Base-by-base conservation (phyloP, 2,329 filamentous ascomycete genomes). In the Penicillium hesseltinei region DNA sequence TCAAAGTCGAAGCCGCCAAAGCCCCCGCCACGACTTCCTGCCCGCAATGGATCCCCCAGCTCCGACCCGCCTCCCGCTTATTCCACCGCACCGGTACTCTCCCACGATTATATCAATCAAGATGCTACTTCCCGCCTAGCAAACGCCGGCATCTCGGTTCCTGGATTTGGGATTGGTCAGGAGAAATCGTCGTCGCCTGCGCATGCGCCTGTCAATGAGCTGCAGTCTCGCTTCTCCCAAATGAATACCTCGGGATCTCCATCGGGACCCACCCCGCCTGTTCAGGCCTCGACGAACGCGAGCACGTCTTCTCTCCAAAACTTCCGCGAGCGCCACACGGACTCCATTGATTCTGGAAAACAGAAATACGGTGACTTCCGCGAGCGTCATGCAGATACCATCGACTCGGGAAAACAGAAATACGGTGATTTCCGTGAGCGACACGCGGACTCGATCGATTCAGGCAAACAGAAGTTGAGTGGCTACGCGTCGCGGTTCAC, bases 61-160 rank as follows among this genome's bases (percentile, higher is more conserved):
- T 76, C 67, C 71, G 70, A 76, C 35, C 75, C 78, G 62, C 78
- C 70, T 58, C 76, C 70, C 58, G 70, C 71, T 45, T 84, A 84
- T 69, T 73, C 79, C 60, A 72, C 82, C 61, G 71, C 71, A 46
- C 71, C 62, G 35, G 57, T 71, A 49, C 73, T 66, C 52, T 69
- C 63, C 21, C 69, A 74, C 39, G 73, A 73, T 15, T 69, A 76
- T 47, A 64, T 86, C 43, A 85, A 86, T 53, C 80, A 83, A 64
- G 83, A 80, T 5, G 87, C 91, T 5, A 71, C 88, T 54, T 81
- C 77, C 57, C 82, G 90, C 42, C 80, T 97, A 9, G 84, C 87
- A 11, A 82, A 85, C 38, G 87, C 90, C 1, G 92, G 92, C 1
- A 81, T 96, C 6, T 89, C 87, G 0, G 90, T 96, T 0, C 88